Percentiles rank a stretch among this genome's conserved stretches.
These are phyloP conservation scores for Sporothrix phasma DNA, from an alignment of 2,329 filamentous ascomycete genomes.

Conservation along the genomic window DNA sequence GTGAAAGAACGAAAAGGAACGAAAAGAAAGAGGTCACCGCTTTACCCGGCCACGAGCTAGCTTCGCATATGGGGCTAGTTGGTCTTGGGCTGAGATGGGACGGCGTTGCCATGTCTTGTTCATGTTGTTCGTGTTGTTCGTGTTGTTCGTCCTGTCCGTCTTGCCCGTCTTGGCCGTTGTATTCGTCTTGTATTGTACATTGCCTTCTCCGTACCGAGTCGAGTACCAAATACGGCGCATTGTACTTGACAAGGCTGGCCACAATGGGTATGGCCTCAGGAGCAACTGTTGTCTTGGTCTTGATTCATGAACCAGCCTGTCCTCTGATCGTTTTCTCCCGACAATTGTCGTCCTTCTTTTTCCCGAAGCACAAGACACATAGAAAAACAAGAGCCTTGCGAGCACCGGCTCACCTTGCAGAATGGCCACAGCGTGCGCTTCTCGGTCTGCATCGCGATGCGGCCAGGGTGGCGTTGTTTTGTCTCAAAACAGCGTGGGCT, in stretches of 20 bases:
- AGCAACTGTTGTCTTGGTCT: not conserved
- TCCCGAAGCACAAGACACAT: not conserved
- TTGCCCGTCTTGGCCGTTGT: no score
- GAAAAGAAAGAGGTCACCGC: not conserved
- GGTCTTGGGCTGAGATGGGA: not conserved
- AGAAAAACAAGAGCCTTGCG: not conserved
- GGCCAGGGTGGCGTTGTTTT: not conserved
- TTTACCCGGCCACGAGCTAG: not conserved
- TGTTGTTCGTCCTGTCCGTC: no score
- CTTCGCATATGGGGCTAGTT: not conserved
- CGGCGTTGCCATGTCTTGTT: not conserved
- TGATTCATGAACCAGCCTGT: not conserved
- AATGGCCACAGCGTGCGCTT: not conserved
- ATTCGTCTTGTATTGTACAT: no score
- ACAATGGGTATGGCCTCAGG: not conserved
- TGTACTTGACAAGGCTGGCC: not conserved
- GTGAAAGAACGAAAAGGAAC: no score
- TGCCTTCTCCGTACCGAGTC: no score
- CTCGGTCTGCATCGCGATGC: not conserved
- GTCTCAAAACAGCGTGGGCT: not conserved
- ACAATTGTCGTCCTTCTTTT: not conserved
- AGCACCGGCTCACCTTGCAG: not conserved
- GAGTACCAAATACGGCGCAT: no score
- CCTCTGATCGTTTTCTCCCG: not conserved
- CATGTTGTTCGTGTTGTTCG: no score